These are phyloP conservation scores for Cystobasidiopsis lactophilus DNA, from an alignment of 768 basidiomycete genomes.

Conservation along the genomic window DNA sequence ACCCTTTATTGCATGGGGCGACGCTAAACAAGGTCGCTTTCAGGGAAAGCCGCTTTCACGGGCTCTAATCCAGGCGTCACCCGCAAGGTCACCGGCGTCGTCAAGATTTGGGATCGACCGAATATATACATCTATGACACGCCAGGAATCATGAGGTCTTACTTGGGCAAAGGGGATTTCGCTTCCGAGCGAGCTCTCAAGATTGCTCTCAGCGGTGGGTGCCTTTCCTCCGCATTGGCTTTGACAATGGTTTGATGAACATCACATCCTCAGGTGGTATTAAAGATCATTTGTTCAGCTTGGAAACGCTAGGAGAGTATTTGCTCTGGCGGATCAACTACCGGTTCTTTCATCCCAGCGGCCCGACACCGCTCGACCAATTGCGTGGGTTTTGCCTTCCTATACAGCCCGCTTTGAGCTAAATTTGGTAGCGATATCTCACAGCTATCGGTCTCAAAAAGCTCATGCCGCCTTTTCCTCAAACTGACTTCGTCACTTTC, in stretches of 20 bases:
- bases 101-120: conserved; percentile 61
- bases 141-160: conserved; percentile 92
- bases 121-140: conserved; percentile 78
- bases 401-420: conserved; percentile 12
- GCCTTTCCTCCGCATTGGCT: not conserved
- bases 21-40: not conserved
- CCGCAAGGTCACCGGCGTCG: conserved; percentile 60
- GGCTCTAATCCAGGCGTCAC: conserved; percentile 80
- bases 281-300: conserved; percentile 75
- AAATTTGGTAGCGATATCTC: conserved; percentile 3
- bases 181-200: conserved; percentile 84
- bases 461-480: conserved; percentile 33
- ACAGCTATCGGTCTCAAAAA: conserved; percentile 44
- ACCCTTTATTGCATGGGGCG: not conserved
- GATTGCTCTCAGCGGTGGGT: conserved; percentile 47
- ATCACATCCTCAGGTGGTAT: conserved; percentile 46
- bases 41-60: conserved; percentile 72
- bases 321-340: conserved; percentile 64
- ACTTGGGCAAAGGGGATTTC: conserved; percentile 58
- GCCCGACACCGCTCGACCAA: not conserved
- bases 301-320: conserved; percentile 64
- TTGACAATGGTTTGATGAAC: not conserved
- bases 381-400: conserved; percentile 29
- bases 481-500: conserved; percentile 41
- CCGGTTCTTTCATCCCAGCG: conserved; percentile 17